Conservation (phyloP, 257 asterid genomes). For the Solanum chmielewskii region DNA sequence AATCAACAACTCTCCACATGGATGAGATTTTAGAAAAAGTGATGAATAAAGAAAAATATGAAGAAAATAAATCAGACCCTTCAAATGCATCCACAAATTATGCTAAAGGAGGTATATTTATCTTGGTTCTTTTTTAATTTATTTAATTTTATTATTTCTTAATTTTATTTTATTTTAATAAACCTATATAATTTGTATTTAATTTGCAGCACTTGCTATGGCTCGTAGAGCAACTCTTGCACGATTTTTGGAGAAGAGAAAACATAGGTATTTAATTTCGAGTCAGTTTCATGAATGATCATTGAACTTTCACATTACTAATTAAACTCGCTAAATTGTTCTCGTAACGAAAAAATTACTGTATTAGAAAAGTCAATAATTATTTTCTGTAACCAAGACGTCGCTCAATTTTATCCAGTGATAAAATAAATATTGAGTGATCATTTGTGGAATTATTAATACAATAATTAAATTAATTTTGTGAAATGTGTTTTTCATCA, state of each 20-base stretch:
- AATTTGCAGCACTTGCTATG: conserved; percentile 39
- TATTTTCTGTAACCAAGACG: background rate
- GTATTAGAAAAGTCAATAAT: background rate
- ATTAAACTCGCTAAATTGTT: background rate
- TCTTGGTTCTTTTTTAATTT: background rate
- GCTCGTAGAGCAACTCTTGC: conserved; percentile 55
- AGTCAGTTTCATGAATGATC: background rate
- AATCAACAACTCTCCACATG: background rate
- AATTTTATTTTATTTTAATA: background rate
- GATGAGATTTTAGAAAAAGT: background rate
- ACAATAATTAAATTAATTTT: background rate
- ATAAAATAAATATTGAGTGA: background rate
- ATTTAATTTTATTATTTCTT: background rate
- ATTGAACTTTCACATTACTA: background rate
- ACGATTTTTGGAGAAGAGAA: conserved; percentile 46
- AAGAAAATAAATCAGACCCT: background rate
- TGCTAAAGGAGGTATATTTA: conserved; percentile 6
- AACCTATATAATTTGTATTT: background rate
- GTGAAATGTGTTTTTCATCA: background rate
- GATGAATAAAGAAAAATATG: background rate
- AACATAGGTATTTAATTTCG: conserved; percentile 22
- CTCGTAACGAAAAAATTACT: background rate
- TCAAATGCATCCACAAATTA: background rate
- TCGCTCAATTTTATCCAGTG: background rate
- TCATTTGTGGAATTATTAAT: background rate